Evolutionary conservation across 495 filamentous ascomycete genomes (phyloP).

Genomic region (Hypoxylon lienhwacheense): DNA sequence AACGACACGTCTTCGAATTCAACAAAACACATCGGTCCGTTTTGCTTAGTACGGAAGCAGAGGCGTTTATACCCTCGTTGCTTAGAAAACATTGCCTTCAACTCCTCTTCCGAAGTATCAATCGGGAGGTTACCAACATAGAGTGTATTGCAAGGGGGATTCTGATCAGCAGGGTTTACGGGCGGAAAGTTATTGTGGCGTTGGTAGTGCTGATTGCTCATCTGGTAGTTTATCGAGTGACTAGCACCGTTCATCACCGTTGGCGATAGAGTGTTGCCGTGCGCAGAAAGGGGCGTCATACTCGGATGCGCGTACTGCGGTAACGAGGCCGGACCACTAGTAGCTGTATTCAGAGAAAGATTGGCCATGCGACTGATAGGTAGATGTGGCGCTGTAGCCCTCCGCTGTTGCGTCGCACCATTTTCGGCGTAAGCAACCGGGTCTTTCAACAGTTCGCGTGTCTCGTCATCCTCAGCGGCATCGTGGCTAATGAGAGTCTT

Average conservation of each 20-base stretch:
- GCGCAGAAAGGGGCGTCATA: slow-evolving; percentile 49
- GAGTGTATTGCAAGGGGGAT: slow-evolving; percentile 96
- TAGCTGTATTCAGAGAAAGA: slow-evolving; percentile 69
- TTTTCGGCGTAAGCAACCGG: slow-evolving; percentile 82
- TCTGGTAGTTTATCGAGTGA: slow-evolving; percentile 55
- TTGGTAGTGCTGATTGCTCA: slow-evolving; percentile 60
- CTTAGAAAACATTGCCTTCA: slow-evolving; percentile 92
- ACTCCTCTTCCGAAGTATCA: slow-evolving; percentile 93
- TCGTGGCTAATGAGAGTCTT: slow-evolving; percentile 88
- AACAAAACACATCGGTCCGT: slow-evolving; percentile 98
- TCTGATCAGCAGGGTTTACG: slow-evolving; percentile 94
- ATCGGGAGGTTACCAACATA: slow-evolving; percentile 96
- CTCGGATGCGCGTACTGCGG: slow-evolving; percentile 54
- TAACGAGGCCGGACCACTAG: slow-evolving; percentile 50
- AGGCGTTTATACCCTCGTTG: slow-evolving; percentile 95
- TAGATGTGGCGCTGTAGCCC: slow-evolving; percentile 73
- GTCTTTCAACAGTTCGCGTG: slow-evolving; percentile 79
- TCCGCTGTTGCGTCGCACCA: slow-evolving; percentile 63
- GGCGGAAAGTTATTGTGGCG: slow-evolving; percentile 75
- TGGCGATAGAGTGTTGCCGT: slow-evolving; percentile 63
- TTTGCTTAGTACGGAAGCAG: slow-evolving; percentile 96
- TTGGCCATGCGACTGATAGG: slow-evolving; percentile 70
- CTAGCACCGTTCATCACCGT: slow-evolving; percentile 51
- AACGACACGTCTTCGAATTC: slow-evolving; percentile 96
- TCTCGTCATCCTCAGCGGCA: slow-evolving; percentile 76